phyloP scores from a whole-genome alignment of 2,329 filamentous ascomycete species.

The Phyllosticta ampelicida region DNA sequence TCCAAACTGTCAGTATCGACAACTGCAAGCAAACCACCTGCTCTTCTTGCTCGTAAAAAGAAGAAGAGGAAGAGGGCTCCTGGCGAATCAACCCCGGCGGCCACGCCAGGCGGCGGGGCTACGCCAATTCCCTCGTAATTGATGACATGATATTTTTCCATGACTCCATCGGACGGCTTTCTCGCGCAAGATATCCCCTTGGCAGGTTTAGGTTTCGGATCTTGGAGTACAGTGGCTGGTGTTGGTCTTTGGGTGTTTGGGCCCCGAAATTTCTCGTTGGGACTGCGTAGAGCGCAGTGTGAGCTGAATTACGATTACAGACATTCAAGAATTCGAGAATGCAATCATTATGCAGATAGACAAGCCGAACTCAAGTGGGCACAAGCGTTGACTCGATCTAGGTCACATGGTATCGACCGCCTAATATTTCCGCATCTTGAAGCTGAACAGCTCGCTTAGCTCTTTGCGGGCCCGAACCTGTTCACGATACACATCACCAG shows the following conservation, averaged over 20 bases:
- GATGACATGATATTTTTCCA: background rate
- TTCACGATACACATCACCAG: slow-evolving; percentile 1
- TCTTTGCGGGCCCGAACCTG: background rate
- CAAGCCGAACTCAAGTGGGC: background rate
- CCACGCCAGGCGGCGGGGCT: slow-evolving; percentile 20
- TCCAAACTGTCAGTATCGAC: slow-evolving; percentile 27
- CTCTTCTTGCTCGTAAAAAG: slow-evolving; percentile 24
- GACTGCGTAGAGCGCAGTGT: background rate
- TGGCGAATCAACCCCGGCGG: slow-evolving; percentile 19
- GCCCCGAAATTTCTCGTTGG: background rate
- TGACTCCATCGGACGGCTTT: background rate
- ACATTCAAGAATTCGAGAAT: background rate
- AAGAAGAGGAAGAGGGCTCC: slow-evolving; percentile 29
- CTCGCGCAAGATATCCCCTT: background rate
- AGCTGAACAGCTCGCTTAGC: background rate
- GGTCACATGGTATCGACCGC: background rate
- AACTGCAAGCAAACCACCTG: slow-evolving; percentile 23
- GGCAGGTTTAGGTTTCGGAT: background rate
- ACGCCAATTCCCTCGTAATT: slow-evolving; percentile 8
- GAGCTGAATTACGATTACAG: background rate
- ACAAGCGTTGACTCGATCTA: background rate
- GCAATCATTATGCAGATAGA: background rate
- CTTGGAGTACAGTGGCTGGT: background rate
- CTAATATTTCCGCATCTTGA: background rate
- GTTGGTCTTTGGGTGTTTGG: background rate